Conservation (phyloP, 306 rosid genomes). For the Acacia confusa region DNA sequence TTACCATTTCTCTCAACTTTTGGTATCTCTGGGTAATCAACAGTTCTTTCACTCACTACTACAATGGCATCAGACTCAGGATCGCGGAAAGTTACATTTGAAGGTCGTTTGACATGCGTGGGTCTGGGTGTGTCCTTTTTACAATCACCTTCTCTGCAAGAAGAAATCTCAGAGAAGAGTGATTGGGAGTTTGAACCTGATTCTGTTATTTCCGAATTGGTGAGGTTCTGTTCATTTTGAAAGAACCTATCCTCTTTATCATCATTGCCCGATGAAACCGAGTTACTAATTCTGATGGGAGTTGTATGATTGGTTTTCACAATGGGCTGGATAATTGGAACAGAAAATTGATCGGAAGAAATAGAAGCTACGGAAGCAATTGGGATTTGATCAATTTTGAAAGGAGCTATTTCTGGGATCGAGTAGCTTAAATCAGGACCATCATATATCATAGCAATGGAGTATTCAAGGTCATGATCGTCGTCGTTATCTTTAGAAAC, state of each 20-base stretch:
- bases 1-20: constrained; percentile 55
- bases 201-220: constrained; percentile 36
- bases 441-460: constrained; percentile 64
- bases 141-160: constrained; percentile 38
- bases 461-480: constrained; percentile 51
- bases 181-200: constrained; percentile 38
- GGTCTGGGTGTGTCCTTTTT: constrained; percentile 23
- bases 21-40: constrained; percentile 38
- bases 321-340: constrained; percentile 70
- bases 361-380: constrained; percentile 51
- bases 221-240: constrained; percentile 36
- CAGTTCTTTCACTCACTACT: constrained; percentile 32
- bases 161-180: constrained; percentile 49
- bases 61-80: constrained; percentile 38
- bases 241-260: constrained; percentile 23
- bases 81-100: constrained; percentile 58
- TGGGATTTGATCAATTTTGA: constrained; percentile 52
- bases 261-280: constrained; percentile 3
- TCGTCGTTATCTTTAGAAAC: constrained; percentile 19
- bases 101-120: constrained; percentile 53
- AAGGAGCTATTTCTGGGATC: constrained; percentile 58
- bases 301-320: constrained; percentile 29
- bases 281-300: background rate
- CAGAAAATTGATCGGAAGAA: constrained; percentile 28
- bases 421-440: constrained; percentile 58